Evolutionary conservation across 1,284 basidiomycete genomes (phyloP), one percentile per base, ranked within the genome.

Genomic region (Sporisorium scitamineum): DNA sequence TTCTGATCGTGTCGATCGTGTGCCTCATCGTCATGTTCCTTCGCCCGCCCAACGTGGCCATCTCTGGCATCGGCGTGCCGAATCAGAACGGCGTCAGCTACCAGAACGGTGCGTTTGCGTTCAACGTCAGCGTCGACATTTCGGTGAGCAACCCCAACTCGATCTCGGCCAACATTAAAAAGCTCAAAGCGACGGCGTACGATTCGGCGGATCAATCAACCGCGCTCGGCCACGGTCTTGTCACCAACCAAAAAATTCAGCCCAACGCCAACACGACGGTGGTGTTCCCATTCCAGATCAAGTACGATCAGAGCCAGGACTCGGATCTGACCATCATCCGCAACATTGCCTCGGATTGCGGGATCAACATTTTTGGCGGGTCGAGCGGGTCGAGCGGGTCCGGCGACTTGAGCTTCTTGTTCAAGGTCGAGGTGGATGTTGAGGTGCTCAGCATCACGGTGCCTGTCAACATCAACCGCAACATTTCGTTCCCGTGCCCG

Each of bases 241-340:
- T 81, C 18, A 32, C 34, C 47, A 93, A 94, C 31, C 86, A 87
- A 67, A 88, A 89, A 41, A 92, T 97, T 84, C 82, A 87, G 7
- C 88, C 91, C 11, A 88, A 92, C 81, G 86, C 88, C 4, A 88
- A 89, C 76, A 93, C 91, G 3, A 92, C 91, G 60, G 90, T 95
- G 86, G 90, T 90, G 0, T 93, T 97, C 87, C 94, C 94, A 1
- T 92, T 95, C 85, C 84, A 88, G 3, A 88, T 97, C 60, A 88
- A 89, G 54, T 96, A 95, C 87, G 89, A 90, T 39, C 87, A 88
- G 26, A 83, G 88, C 0, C 81, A 88, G 55, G 90, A 94, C 76
- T 90, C 92, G 5, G 88, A 89, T 64, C 84, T 87, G 45, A 76
- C 78, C 22, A 90, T 95, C 39, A 87, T 96, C 24, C 74, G 87